Base-by-base conservation (phyloP, 306 rosid species). In the Trifolium dubium region DNA sequence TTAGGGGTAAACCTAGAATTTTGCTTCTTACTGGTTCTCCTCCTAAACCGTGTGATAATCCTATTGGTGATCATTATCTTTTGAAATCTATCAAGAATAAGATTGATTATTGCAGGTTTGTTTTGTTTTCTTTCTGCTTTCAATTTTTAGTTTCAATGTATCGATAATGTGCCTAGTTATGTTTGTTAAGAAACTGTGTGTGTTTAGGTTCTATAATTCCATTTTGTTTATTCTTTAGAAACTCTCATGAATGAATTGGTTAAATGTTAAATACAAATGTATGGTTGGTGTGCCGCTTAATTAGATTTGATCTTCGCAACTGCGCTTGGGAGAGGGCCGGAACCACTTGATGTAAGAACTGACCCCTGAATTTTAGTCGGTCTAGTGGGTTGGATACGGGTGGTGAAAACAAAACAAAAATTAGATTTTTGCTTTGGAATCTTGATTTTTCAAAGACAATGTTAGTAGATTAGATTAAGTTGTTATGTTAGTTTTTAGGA, bases 1-100 rank as follows among this genome's bases (percentile, higher is more conserved):
- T 91, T 9, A 88, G 71, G 37, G 97, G 96, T 60, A 89, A 87
- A 81, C 92, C 96, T 32, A 86, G 98, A 44, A 83, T 92, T 76
- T 64, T 91, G 78, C 89, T 94, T 18, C 90, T 94, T 0, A 89
- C 98, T 43, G 98, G 98, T 6, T 94, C 98, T 0, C 98, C 96
- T 0, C 98, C 98, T 0, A 94, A 91, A 32, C 98, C 98, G 9
- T 94, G 98, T 67, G 98, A 94, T 50, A 94, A 94, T 63, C 88
- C 98, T 15, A 89, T 94, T 75, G 98, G 98, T 19, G 98, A 94
- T 75, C 98, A 94, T 78, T 94, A 86, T 72, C 70, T 94, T 55
- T 76, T 94, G 87, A 94, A 94, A 67, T 74, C 88, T 0, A 86
- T 91, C 34, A 94, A 94, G 90, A 94, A 94, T 62, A 94, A 94